Evolutionary conservation across 345 rosid genomes (phyloP).

Genomic region (Trapa incisa): DNA sequence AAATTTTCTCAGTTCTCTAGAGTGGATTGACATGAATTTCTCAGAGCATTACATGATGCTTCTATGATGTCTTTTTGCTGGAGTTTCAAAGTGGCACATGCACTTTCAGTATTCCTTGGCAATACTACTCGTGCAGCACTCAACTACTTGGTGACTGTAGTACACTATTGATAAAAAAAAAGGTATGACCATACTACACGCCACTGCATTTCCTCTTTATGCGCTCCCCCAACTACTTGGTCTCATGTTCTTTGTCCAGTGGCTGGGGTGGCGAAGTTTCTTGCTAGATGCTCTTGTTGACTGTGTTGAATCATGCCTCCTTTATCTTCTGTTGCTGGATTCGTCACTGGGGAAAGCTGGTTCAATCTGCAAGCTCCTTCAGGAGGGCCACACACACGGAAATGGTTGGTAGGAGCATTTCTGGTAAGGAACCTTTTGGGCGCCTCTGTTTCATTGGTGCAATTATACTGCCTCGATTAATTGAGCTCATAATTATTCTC

Average conservation of each 20-base stretch:
- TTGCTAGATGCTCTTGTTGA: not conserved
- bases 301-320: not conserved
- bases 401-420: not conserved
- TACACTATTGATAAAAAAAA: not conserved
- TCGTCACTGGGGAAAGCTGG: not conserved
- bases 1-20: not conserved
- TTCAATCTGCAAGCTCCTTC: not conserved
- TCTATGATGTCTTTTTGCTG: no score
- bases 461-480: not conserved
- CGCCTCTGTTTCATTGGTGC: not conserved
- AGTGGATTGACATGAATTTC: no score
- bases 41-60: no score
- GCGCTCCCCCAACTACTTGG: not conserved
- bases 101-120: no score
- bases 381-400: not conserved
- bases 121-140: not conserved
- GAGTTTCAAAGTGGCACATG: no score
- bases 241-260: not conserved
- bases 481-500: not conserved
- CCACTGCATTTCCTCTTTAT: not conserved
- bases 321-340: not conserved
- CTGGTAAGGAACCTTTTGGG: not conserved
- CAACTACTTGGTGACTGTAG: not conserved
- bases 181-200: not conserved
- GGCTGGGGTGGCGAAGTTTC: not conserved